Percentiles rank a stretch among this genome's conserved stretches.
phyloP scores from a whole-genome alignment of 345 rosid species.

The Rhizophora mangle region DNA sequence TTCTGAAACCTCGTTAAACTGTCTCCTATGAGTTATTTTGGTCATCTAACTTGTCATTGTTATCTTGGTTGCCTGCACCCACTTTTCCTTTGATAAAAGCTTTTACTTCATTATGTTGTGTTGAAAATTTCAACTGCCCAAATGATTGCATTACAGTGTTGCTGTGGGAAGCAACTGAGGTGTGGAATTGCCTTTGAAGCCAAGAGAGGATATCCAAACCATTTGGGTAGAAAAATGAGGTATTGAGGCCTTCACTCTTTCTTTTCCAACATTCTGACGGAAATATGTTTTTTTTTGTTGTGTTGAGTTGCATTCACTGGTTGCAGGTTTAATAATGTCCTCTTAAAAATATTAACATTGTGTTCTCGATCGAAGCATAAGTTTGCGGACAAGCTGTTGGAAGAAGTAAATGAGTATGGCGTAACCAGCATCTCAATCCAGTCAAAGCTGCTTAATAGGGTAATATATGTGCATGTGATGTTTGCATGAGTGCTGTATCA shows the following conservation, averaged over 20 bases:
- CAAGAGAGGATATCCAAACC: slow-evolving; percentile 39
- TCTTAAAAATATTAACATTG: slow-evolving; percentile 34
- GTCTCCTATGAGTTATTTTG: too few species aligned
- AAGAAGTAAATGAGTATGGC: slow-evolving; percentile 34
- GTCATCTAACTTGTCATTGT: neutral
- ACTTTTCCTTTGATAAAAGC: neutral
- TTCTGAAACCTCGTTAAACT: too few species aligned
- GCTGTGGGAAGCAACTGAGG: slow-evolving; percentile 37
- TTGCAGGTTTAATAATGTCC: slow-evolving; percentile 43
- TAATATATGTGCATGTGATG: slow-evolving; percentile 15
- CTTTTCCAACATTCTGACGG: neutral
- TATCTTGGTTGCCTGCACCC: neutral
- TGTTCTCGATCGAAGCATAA: slow-evolving; percentile 51
- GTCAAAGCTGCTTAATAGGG: slow-evolving; percentile 53
- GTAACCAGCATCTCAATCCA: slow-evolving; percentile 34
- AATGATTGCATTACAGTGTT: slow-evolving; percentile 33
- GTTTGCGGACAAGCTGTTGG: slow-evolving; percentile 37
- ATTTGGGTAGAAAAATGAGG: slow-evolving; percentile 42
- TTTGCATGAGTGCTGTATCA: neutral
- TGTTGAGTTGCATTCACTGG: slow-evolving; percentile 3
- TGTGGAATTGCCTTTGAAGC: slow-evolving; percentile 38
- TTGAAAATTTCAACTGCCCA: neutral
- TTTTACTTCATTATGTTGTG: neutral
- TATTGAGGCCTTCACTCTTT: slow-evolving; percentile 8
- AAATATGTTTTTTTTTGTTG: neutral